Percentiles rank a stretch among this genome's conserved stretches.
Conservation (phyloP, 2,329 filamentous ascomycete species). For the Beauveria sp. region DNA sequence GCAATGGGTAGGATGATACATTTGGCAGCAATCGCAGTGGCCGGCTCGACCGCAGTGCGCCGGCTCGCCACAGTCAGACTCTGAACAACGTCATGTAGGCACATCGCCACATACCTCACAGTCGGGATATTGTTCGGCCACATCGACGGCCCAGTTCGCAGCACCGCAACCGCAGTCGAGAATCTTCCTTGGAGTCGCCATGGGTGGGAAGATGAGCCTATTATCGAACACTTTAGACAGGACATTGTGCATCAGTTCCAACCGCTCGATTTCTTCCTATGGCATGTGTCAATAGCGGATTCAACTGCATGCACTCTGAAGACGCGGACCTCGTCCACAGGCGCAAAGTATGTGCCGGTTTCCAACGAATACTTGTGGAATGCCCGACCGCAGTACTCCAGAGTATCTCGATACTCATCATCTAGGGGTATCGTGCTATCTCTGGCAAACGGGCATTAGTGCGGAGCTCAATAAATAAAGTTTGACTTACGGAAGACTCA, state of each 20-base stretch:
- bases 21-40: not conserved
- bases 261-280: conserved; percentile 60
- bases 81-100: not conserved
- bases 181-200: conserved; percentile 48
- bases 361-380: conserved; percentile 62
- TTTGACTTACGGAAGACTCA: not conserved
- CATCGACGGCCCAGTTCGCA: conserved; percentile 63
- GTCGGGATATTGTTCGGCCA: conserved; percentile 55
- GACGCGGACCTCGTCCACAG: conserved; percentile 59
- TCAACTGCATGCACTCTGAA: conserved; percentile 12
- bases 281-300: conserved; percentile 7
- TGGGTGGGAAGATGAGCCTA: conserved; percentile 62
- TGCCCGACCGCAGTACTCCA: conserved; percentile 53
- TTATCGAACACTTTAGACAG: conserved; percentile 58
- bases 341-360: conserved; percentile 58
- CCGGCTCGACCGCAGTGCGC: not conserved
- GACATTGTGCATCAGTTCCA: conserved; percentile 55
- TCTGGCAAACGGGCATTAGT: conserved; percentile 23
- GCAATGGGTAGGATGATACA: not conserved
- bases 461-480: not conserved
- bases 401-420: conserved; percentile 48
- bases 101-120: conserved; percentile 47
- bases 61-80: not conserved
- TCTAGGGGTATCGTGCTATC: conserved; percentile 48
- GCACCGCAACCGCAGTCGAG: conserved; percentile 68